Conservation (phyloP, 2,329 filamentous ascomycete genomes). For the Zymoseptoria tritici region DNA sequence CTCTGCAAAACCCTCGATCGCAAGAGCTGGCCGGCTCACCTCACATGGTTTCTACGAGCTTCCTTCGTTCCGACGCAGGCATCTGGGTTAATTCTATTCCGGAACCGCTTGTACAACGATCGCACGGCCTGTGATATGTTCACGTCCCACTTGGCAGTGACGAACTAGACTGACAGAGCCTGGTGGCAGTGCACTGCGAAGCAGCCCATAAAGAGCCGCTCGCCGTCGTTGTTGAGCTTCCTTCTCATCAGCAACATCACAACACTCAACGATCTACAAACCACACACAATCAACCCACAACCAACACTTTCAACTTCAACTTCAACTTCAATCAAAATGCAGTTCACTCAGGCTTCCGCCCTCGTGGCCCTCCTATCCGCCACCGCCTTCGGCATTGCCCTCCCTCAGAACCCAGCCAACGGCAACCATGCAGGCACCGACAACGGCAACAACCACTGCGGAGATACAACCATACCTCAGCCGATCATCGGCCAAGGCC, state of each 20-base stretch:
- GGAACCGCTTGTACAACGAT: too few relatives aligned
- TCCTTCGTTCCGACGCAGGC: too few relatives aligned
- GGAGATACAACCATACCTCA: not conserved
- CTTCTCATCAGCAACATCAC: not conserved
- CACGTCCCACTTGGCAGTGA: too few relatives aligned
- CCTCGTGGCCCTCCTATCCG: not conserved
- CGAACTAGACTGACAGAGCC: too few relatives aligned
- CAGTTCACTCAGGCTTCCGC: not conserved
- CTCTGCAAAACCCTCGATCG: too few relatives aligned
- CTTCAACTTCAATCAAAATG: not conserved
- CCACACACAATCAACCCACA: not conserved
- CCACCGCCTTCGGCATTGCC: not conserved
- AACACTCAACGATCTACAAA: not conserved
- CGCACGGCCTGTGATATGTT: too few relatives aligned
- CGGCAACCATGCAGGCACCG: not conserved
- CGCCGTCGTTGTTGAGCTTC: not conserved
- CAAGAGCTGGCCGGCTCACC: too few relatives aligned
- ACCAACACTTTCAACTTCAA: too few relatives aligned
- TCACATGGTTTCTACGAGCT: too few relatives aligned
- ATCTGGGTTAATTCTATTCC: too few relatives aligned
- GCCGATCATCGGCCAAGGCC: not conserved
- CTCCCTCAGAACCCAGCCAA: not conserved
- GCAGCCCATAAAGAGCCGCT: not conserved
- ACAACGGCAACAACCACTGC: not conserved
- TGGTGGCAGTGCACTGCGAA: too few relatives aligned